Evolutionary conservation across 2,329 filamentous ascomycete species (phyloP).

Genomic region (Ceratocystis alfenasii): DNA sequence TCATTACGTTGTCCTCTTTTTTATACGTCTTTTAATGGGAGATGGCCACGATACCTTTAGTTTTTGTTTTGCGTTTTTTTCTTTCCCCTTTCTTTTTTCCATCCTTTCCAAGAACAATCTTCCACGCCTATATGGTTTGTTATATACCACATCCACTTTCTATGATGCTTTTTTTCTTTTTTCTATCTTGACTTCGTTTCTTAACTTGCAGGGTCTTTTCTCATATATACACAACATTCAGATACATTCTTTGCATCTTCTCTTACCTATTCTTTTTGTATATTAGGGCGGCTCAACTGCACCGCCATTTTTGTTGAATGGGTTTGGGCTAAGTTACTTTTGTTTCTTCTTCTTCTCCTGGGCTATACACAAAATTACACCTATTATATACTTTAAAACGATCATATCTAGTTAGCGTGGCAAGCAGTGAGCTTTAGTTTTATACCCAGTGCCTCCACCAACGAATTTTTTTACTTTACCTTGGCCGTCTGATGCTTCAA

Average conservation of each 20-base stretch:
- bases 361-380: background rate
- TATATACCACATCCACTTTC: background rate
- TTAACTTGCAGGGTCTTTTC: background rate
- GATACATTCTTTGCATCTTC: background rate
- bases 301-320: background rate
- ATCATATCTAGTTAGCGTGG: no score
- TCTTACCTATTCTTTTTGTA: background rate
- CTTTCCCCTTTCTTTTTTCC: background rate
- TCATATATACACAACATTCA: background rate
- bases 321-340: background rate
- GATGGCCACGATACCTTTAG: background rate
- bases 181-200: background rate
- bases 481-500: background rate
- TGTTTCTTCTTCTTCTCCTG: background rate
- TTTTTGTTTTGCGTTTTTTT: background rate
- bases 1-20: conserved; percentile 1
- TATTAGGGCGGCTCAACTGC: background rate
- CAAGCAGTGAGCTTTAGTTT: no score
- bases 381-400: no score
- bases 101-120: background rate
- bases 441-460: no score
- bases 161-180: background rate
- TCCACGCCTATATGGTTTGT: background rate
- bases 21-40: background rate
- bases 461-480: no score